These are phyloP conservation scores for Acanthochlamys bracteata DNA, from an alignment of 106 monocot genomes.

Conservation along the genomic window DNA sequence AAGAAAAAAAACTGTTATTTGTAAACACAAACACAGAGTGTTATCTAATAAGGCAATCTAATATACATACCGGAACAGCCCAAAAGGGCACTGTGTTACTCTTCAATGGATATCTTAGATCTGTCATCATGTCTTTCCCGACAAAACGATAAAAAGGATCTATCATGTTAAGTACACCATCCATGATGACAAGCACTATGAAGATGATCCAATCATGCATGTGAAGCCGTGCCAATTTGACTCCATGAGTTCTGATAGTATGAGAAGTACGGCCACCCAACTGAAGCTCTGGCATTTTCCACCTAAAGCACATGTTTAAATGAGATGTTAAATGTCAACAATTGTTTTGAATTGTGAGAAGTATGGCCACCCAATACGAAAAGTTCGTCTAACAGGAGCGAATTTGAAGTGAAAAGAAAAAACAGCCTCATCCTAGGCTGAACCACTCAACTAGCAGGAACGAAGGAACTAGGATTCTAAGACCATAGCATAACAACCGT, in stretches of 20 bases:
- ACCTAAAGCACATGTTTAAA: too few species aligned
- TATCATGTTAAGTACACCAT: constrained; percentile 13
- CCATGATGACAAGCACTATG: constrained; percentile 11
- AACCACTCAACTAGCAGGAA: too few species aligned
- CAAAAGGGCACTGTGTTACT: constrained; percentile 20
- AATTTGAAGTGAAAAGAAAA: too few species aligned
- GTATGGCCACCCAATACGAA: too few species aligned
- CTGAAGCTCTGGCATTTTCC: constrained; percentile 21
- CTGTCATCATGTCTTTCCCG: constrained; percentile 19
- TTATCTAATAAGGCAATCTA: not conserved
- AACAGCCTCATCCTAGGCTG: too few species aligned
- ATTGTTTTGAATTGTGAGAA: too few species aligned
- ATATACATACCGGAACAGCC: constrained; percentile 18
- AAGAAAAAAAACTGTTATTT: not conserved
- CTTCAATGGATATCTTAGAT: constrained; percentile 18
- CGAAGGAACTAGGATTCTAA: too few species aligned
- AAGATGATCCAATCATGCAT: constrained; percentile 25
- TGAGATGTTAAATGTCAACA: too few species aligned
- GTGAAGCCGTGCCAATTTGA: constrained; percentile 14
- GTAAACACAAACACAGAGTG: not conserved
- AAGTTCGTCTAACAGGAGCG: too few species aligned
- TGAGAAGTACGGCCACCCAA: constrained; percentile 5
- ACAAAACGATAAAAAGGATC: constrained; percentile 22
- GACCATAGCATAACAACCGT: too few species aligned
- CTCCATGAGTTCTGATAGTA: constrained; percentile 15